phyloP scores from a whole-genome alignment of 257 asterid species.

The Voacanga thouarsii region DNA sequence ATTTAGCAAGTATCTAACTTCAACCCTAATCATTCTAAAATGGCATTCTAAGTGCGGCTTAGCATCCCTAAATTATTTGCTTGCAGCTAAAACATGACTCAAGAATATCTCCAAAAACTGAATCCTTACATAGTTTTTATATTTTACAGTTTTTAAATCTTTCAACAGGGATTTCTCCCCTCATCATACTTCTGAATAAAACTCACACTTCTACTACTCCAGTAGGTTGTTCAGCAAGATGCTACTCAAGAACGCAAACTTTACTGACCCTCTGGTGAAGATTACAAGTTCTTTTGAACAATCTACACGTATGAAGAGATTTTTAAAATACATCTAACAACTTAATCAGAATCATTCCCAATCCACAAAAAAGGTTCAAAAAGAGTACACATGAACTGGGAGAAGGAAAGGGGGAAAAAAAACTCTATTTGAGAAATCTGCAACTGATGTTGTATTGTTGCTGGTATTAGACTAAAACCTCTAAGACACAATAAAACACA shows the following conservation, averaged over 20 bases:
- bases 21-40: neutral
- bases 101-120: neutral
- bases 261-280: neutral
- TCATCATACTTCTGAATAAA: neutral
- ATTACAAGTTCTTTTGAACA: neutral
- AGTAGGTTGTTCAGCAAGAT: neutral
- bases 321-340: neutral
- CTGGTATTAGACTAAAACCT: neutral
- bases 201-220: neutral
- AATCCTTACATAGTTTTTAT: neutral
- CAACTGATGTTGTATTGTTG: neutral
- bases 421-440: neutral
- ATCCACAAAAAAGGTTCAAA: neutral
- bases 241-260: neutral
- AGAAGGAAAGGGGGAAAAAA: no score
- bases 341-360: neutral
- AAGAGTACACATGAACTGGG: no score
- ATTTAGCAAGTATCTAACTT: neutral
- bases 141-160: neutral
- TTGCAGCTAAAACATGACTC: neutral
- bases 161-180: neutral
- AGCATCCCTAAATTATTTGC: neutral
- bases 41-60: neutral
- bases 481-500: neutral
- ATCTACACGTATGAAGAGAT: neutral